A percentile compares a stretch with the other conserved stretches of the same genome.
Evolutionary conservation across 345 rosid species (phyloP).

Genomic region (Euclidium syriacum): DNA sequence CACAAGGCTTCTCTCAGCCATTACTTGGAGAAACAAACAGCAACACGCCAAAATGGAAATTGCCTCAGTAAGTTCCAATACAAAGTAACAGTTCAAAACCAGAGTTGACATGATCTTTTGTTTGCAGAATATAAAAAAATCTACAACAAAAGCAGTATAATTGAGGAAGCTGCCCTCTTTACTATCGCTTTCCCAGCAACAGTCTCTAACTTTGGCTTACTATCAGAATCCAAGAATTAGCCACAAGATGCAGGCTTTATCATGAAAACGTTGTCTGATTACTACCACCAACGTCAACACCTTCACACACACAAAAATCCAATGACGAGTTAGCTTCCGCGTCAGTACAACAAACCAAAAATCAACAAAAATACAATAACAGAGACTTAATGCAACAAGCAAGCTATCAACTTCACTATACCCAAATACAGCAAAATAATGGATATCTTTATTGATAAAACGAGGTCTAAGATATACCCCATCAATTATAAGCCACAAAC

Average conservation of each 20-base stretch:
- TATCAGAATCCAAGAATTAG: constrained; percentile 6
- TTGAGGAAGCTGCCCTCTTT: constrained; percentile 1
- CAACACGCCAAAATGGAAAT: constrained; percentile 12
- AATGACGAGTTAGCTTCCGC: background rate
- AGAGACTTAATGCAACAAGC: constrained; percentile 15
- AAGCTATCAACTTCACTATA: constrained; percentile 15
- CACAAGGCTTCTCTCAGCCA: background rate
- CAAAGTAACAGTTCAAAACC: constrained; percentile 2
- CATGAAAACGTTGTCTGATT: constrained; percentile 7
- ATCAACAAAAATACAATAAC: constrained; percentile 9
- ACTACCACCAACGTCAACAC: constrained; percentile 1
- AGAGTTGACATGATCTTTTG: constrained; percentile 14
- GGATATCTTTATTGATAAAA: constrained; percentile 12
- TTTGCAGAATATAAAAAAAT: background rate
- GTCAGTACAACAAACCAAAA: background rate
- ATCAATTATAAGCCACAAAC: constrained; percentile 6
- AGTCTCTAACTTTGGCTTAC: constrained; percentile 19
- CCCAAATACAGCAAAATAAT: constrained; percentile 12
- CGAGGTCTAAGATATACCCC: constrained; percentile 6
- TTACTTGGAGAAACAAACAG: constrained; percentile 12
- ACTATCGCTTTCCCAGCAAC: constrained; percentile 19
- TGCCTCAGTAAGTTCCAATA: constrained; percentile 6
- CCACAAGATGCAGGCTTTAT: constrained; percentile 17
- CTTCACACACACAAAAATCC: background rate
- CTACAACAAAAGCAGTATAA: constrained; percentile 3